Evolutionary conservation across 2,329 filamentous ascomycete genomes (phyloP).

Genomic region (Clonostachys sp.): DNA sequence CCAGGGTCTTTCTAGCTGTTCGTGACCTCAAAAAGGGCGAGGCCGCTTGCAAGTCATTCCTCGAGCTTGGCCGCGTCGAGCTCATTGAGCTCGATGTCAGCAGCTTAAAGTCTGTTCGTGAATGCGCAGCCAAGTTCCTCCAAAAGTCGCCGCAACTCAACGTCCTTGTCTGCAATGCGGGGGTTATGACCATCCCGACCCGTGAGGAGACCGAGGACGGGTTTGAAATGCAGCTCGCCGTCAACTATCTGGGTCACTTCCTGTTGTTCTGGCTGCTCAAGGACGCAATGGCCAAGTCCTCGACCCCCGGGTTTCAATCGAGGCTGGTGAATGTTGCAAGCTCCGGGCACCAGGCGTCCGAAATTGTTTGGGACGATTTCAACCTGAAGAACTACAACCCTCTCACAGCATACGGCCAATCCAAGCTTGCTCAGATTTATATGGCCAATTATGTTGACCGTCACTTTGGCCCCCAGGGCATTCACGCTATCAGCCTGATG

Average conservation of each 20-base stretch:
- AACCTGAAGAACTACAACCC: constrained; percentile 20
- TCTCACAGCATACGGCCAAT: constrained; percentile 33
- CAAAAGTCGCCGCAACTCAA: constrained; percentile 7
- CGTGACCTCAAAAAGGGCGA: constrained; percentile 11
- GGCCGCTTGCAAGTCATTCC: constrained; percentile 4
- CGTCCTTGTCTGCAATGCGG: constrained; percentile 11
- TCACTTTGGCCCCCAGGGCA: background rate
- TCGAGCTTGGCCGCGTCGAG: constrained; percentile 7
- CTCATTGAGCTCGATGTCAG: constrained; percentile 26
- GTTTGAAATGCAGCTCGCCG: constrained; percentile 37
- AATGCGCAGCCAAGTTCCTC: constrained; percentile 9
- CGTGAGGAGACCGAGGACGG: constrained; percentile 8
- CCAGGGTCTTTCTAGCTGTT: constrained; percentile 11
- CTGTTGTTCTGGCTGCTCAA: constrained; percentile 44
- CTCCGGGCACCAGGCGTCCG: constrained; percentile 27
- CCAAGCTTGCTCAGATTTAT: constrained; percentile 43
- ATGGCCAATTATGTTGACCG: constrained; percentile 43
- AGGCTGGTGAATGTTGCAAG: constrained; percentile 40
- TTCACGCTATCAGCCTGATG: background rate
- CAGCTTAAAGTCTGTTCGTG: constrained; percentile 21
- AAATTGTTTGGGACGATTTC: constrained; percentile 29
- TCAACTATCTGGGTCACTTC: constrained; percentile 49
- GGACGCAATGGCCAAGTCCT: constrained; percentile 27
- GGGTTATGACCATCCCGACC: constrained; percentile 11
- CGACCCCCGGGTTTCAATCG: constrained; percentile 29